phyloP scores from a whole-genome alignment of 202 grass and related monocot species.

The Cymbopogon flexuosus region DNA sequence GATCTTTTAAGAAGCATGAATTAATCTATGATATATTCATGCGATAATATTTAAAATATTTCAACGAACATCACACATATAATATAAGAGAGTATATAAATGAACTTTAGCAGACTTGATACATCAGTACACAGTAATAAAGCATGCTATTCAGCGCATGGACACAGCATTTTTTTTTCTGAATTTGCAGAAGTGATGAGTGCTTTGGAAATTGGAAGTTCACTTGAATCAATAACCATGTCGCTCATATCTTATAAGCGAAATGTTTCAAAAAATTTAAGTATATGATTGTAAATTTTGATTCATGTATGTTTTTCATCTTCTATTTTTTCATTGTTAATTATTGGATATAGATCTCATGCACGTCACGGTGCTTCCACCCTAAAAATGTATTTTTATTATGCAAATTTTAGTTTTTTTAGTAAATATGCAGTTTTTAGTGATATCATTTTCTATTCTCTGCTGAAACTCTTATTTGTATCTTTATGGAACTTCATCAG shows the following conservation, averaged over 20 bases:
- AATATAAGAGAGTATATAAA: neutral
- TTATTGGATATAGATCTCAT: neutral
- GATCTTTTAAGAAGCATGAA: neutral
- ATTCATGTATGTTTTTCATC: neutral
- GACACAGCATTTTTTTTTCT: neutral
- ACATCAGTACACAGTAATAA: neutral
- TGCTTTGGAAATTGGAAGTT: neutral
- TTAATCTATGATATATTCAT: neutral
- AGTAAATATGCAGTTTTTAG: neutral
- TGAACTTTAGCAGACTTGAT: neutral
- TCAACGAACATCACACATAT: neutral
- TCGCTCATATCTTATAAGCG: neutral
- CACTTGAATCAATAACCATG: neutral
- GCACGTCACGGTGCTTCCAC: neutral
- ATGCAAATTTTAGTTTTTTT: too few relatives aligned
- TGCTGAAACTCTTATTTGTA: conserved; percentile 14
- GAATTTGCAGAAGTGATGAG: neutral
- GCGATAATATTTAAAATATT: neutral
- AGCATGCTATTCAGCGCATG: neutral
- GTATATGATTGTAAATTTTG: neutral
- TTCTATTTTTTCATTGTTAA: neutral
- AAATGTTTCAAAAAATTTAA: conserved; percentile 10
- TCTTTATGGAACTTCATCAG: neutral
- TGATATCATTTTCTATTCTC: neutral
- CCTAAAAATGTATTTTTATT: neutral